phyloP scores from a whole-genome alignment of 2,329 filamentous ascomycete species.

The Aphanoascus verrucosus region DNA sequence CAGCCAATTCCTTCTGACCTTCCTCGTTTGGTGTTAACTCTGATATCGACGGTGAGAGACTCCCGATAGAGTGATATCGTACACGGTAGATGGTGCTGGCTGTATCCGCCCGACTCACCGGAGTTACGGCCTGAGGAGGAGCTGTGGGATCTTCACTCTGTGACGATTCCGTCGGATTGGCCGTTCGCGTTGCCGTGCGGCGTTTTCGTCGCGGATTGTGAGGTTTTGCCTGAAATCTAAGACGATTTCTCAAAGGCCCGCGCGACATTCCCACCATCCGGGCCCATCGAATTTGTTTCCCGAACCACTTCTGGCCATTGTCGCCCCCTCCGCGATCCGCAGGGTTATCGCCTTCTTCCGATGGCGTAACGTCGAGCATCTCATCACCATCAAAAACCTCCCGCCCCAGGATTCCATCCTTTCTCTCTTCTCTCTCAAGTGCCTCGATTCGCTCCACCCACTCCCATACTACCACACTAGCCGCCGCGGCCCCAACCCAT shows the following conservation, averaged over 20 bases:
- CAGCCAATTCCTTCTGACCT: conserved; percentile 19
- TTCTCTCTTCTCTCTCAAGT: conserved; percentile 82
- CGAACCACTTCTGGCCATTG: conserved; percentile 23
- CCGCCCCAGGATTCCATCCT: conserved; percentile 79
- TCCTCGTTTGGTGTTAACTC: conserved; percentile 27
- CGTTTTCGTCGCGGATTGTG: conserved; percentile 9
- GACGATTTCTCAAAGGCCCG: conserved; percentile 29
- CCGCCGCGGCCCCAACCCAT: conserved; percentile 90
- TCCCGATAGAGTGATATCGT: conserved; percentile 47
- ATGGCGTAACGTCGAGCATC: conserved; percentile 62
- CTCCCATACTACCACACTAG: conserved; percentile 95
- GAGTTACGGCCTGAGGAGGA: conserved; percentile 43
- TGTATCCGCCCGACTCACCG: conserved; percentile 50
- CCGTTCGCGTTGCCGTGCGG: neutral
- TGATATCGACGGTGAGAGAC: conserved; percentile 36
- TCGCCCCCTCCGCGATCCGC: conserved; percentile 31
- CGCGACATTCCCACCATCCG: conserved; percentile 29
- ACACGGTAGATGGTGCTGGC: conserved; percentile 55
- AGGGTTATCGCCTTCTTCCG: conserved; percentile 42
- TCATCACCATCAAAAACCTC: conserved; percentile 93
- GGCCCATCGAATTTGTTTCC: conserved; percentile 26
- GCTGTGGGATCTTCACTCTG: conserved; percentile 27
- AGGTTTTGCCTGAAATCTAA: conserved; percentile 19
- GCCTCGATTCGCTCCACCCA: conserved; percentile 95
- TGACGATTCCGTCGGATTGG: neutral